Percentiles rank a stretch among this genome's conserved stretches.
phyloP scores from a whole-genome alignment of 495 filamentous ascomycete species.

The Penicillium arizonense region DNA sequence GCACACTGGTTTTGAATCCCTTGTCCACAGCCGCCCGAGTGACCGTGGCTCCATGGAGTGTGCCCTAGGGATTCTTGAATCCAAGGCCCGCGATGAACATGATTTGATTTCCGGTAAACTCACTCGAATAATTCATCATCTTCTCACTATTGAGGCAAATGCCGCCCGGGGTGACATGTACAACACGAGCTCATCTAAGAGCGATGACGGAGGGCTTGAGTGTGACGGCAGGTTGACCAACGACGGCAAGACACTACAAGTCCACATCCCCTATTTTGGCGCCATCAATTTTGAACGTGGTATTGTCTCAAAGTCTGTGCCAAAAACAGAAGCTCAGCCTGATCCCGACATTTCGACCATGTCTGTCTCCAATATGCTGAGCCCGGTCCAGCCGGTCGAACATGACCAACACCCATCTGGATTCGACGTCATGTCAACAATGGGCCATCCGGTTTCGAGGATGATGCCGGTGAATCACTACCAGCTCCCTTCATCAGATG shows the following conservation, averaged over 20 bases:
- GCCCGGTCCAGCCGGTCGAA: neutral
- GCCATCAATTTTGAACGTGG: slow-evolving; percentile 31
- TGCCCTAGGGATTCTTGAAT: slow-evolving; percentile 34
- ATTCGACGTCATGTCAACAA: too few species aligned
- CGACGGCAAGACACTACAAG: slow-evolving; percentile 13
- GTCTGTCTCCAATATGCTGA: neutral
- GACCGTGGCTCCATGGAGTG: slow-evolving; percentile 47
- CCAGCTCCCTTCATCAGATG: neutral
- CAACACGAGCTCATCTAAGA: slow-evolving; percentile 15
- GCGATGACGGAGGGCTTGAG: slow-evolving; percentile 10
- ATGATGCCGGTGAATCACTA: too few species aligned
- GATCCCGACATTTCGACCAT: neutral
- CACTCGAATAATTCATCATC: slow-evolving; percentile 34
- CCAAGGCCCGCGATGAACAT: slow-evolving; percentile 12
- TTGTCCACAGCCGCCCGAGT: slow-evolving; percentile 38
- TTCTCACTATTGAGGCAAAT: slow-evolving; percentile 24
- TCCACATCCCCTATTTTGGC: slow-evolving; percentile 42
- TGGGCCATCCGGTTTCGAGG: too few species aligned
- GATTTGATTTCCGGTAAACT: slow-evolving; percentile 30
- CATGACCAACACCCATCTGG: too few species aligned
- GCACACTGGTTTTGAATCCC: slow-evolving; percentile 20
- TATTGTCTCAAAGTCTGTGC: slow-evolving; percentile 1
- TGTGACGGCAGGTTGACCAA: slow-evolving; percentile 6
- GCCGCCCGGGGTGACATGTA: slow-evolving; percentile 21
- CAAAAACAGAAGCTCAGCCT: neutral